A percentile compares a stretch with the other conserved stretches of the same genome.
phyloP scores from a whole-genome alignment of 2,329 filamentous ascomycete genomes.

The Colletotrichum sp. region DNA sequence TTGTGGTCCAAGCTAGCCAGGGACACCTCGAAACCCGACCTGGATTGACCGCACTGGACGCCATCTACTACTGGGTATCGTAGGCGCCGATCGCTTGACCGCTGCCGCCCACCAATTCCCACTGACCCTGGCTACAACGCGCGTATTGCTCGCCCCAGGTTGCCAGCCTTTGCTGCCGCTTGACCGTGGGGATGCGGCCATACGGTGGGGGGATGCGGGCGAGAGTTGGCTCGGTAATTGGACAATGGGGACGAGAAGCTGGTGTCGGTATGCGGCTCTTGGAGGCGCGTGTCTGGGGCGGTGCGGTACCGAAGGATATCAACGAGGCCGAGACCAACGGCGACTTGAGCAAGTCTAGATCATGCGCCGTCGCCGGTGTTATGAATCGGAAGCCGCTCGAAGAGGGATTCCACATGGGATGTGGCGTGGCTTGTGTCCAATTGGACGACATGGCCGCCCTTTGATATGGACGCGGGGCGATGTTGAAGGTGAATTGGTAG shows the following conservation, averaged over 20 bases:
- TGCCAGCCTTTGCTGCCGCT: background rate
- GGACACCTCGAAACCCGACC: background rate
- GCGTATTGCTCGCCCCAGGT: background rate
- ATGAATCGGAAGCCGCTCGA: background rate
- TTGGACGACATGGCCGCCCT: background rate
- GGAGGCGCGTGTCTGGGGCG: background rate
- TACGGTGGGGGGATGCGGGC: background rate
- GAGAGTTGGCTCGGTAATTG: background rate
- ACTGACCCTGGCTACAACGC: background rate
- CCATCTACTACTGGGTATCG: background rate
- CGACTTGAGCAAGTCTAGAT: background rate
- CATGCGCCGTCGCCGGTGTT: background rate
- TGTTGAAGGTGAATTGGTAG: background rate
- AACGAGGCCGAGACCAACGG: background rate
- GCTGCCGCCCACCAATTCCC: background rate
- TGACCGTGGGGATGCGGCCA: background rate
- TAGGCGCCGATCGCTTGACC: background rate
- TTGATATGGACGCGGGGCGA: background rate
- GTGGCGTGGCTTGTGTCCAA: background rate
- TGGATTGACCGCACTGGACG: background rate
- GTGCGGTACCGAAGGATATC: background rate
- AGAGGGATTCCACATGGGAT: background rate
- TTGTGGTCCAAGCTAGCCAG: background rate
- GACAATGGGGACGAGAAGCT: background rate
- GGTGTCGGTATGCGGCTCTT: background rate